These are phyloP conservation scores for Fusarium sp. DNA, from an alignment of 2,329 filamentous ascomycete species.

Conservation along the genomic window DNA sequence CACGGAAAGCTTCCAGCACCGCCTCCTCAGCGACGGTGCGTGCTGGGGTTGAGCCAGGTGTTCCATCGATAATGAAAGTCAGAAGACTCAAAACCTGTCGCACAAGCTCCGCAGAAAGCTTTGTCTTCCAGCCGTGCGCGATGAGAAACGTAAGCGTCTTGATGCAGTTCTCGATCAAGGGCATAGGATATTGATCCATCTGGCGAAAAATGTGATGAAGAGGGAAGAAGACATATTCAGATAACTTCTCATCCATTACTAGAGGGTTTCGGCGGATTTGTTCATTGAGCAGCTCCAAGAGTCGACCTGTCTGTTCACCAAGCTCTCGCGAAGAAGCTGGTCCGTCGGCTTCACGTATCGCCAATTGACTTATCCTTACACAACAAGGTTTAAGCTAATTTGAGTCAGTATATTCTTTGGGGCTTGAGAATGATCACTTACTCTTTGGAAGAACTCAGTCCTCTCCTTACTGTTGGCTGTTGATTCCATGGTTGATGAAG, in stretches of 20 bases:
- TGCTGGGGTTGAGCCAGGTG: slow-evolving; percentile 61
- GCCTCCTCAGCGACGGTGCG: slow-evolving; percentile 74
- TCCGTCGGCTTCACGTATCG: slow-evolving; percentile 57
- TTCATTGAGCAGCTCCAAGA: slow-evolving; percentile 56
- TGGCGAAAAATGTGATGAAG: slow-evolving; percentile 85
- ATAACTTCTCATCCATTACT: slow-evolving; percentile 79
- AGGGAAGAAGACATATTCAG: slow-evolving; percentile 95
- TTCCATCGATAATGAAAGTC: slow-evolving; percentile 80
- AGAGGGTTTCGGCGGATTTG: slow-evolving; percentile 55
- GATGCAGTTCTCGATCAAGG: slow-evolving; percentile 77
- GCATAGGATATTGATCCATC: slow-evolving; percentile 74
- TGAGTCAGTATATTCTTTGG: background rate
- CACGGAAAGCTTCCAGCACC: slow-evolving; percentile 72
- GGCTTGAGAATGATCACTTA: background rate
- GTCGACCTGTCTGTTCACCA: slow-evolving; percentile 53
- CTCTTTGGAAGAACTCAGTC: slow-evolving; percentile 46
- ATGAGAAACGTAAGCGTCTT: slow-evolving; percentile 79
- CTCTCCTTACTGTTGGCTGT: slow-evolving; percentile 34
- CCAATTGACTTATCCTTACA: slow-evolving; percentile 65
- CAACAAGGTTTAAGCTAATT: slow-evolving; percentile 69
- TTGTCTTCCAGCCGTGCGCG: slow-evolving; percentile 77
- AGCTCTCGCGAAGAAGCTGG: slow-evolving; percentile 54
- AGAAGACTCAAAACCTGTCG: slow-evolving; percentile 88
- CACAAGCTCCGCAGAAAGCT: slow-evolving; percentile 74
- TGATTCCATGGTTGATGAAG: slow-evolving; percentile 40